A percentile compares a stretch with the other conserved stretches of the same genome.
These are phyloP conservation scores for Gaultheria prostrata DNA, from an alignment of 148 eudicot species.

Conservation along the genomic window DNA sequence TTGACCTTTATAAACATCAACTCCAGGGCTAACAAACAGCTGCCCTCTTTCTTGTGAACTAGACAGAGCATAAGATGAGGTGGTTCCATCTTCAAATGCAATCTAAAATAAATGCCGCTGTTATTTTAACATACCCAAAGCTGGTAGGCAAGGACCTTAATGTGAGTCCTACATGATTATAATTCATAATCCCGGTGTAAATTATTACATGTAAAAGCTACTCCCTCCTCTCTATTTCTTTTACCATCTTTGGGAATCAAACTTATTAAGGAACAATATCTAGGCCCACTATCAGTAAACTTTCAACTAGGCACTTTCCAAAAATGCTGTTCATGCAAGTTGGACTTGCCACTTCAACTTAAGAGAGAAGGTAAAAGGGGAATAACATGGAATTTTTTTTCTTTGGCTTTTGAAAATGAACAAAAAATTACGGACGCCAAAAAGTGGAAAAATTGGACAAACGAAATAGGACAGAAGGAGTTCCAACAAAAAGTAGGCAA, in stretches of 20 bases:
- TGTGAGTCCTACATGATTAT: background rate
- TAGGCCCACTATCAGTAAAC: background rate
- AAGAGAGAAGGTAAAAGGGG: background rate
- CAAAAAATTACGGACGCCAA: background rate
- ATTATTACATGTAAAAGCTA: background rate
- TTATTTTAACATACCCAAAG: background rate
- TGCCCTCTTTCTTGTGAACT: slow-evolving; percentile 97
- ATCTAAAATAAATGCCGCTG: slow-evolving; percentile 39
- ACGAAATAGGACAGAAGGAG: background rate
- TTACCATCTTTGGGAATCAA: background rate
- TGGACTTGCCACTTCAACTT: background rate
- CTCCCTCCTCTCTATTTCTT: background rate
- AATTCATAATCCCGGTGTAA: background rate
- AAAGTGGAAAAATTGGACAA: background rate
- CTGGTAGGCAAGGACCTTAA: background rate
- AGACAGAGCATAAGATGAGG: slow-evolving; percentile 78
- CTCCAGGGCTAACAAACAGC: slow-evolving; percentile 77
- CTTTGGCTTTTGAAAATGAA: background rate
- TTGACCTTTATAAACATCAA: slow-evolving; percentile 90
- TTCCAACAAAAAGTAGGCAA: background rate
- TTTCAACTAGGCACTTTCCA: background rate
- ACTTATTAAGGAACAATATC: background rate
- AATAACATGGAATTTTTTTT: background rate
- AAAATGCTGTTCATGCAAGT: background rate
- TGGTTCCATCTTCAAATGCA: slow-evolving; percentile 91